Evolutionary conservation across 371 early-diverging fungal species (phyloP).

Genomic region (Rhizopus microsporus): DNA sequence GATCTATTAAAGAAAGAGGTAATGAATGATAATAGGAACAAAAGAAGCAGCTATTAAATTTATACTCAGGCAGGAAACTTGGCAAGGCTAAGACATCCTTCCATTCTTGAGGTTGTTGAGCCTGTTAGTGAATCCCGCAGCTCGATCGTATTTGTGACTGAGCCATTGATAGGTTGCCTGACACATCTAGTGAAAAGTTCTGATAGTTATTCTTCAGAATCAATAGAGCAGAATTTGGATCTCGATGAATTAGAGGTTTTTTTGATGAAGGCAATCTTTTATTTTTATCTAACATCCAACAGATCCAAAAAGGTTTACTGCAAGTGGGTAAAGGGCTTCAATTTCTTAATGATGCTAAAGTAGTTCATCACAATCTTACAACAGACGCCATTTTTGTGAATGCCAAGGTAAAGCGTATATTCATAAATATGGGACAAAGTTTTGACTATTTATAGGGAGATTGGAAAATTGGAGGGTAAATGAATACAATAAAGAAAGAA

Average conservation of each 20-base stretch:
- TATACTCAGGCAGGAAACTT: conserved; percentile 64
- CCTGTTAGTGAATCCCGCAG: conserved; percentile 77
- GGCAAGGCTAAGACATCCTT: conserved; percentile 82
- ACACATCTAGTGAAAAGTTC: conserved; percentile 66
- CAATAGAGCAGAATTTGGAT: conserved; percentile 50
- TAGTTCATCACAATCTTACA: conserved; percentile 78
- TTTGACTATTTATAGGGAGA: conserved; percentile 60
- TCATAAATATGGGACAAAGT: neutral
- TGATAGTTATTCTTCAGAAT: conserved; percentile 41
- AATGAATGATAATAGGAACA: neutral
- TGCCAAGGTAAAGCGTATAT: conserved; percentile 58
- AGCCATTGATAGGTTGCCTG: conserved; percentile 70
- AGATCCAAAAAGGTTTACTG: conserved; percentile 85
- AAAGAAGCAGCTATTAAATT: neutral
- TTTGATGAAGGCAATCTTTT: neutral
- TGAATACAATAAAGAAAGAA: neutral
- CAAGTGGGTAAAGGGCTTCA: conserved; percentile 77
- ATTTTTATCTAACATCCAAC: neutral
- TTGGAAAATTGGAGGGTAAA: conserved; percentile 88
- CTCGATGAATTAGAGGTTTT: conserved; percentile 76
- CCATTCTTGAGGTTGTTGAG: conserved; percentile 80
- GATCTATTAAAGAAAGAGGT: conserved; percentile 71
- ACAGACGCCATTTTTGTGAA: conserved; percentile 82
- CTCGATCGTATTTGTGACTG: conserved; percentile 80
- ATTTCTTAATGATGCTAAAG: conserved; percentile 74